Evolutionary conservation across 495 filamentous ascomycete genomes (phyloP).

Genomic region (Aspergillus kassunensis): DNA sequence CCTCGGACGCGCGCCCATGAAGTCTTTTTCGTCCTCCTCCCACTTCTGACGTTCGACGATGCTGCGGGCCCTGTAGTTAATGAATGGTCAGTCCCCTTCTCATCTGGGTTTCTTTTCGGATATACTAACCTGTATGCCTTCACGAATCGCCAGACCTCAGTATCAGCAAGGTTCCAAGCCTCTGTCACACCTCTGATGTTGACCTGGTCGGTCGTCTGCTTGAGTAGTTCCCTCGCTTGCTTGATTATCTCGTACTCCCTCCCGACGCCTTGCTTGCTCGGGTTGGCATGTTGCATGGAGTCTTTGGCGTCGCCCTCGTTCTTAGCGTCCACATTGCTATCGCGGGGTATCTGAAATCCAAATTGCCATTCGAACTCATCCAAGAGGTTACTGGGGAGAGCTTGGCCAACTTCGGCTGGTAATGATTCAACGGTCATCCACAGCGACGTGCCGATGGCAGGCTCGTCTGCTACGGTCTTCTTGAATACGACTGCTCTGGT

Average conservation of each 20-base stretch:
- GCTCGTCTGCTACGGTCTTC: constrained; percentile 68
- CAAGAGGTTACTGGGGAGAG: constrained; percentile 38
- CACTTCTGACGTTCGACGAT: constrained; percentile 45
- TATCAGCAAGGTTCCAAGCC: constrained; percentile 90
- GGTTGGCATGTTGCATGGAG: constrained; percentile 37
- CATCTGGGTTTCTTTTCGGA: not conserved
- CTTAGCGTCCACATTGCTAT: constrained; percentile 47
- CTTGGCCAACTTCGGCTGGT: constrained; percentile 38
- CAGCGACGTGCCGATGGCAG: constrained; percentile 55
- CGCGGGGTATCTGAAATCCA: constrained; percentile 72
- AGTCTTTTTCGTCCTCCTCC: constrained; percentile 44
- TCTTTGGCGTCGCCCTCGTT: constrained; percentile 47
- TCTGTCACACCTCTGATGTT: constrained; percentile 63
- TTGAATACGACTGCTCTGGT: constrained; percentile 73
- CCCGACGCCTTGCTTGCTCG: constrained; percentile 42
- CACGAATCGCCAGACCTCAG: constrained; percentile 90
- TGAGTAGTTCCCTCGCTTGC: constrained; percentile 53
- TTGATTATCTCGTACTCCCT: constrained; percentile 60
- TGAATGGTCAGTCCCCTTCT: constrained; percentile 14
- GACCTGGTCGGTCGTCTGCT: constrained; percentile 28
- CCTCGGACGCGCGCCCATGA: constrained; percentile 29
- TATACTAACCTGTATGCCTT: constrained; percentile 56
- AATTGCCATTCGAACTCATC: constrained; percentile 82
- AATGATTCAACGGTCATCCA: constrained; percentile 78
- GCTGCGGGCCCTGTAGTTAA: constrained; percentile 33